Evolutionary conservation across 768 basidiomycete genomes (phyloP), one percentile per base, ranked within the genome.

Genomic region (Tylopilus cervinicoccineus): DNA sequence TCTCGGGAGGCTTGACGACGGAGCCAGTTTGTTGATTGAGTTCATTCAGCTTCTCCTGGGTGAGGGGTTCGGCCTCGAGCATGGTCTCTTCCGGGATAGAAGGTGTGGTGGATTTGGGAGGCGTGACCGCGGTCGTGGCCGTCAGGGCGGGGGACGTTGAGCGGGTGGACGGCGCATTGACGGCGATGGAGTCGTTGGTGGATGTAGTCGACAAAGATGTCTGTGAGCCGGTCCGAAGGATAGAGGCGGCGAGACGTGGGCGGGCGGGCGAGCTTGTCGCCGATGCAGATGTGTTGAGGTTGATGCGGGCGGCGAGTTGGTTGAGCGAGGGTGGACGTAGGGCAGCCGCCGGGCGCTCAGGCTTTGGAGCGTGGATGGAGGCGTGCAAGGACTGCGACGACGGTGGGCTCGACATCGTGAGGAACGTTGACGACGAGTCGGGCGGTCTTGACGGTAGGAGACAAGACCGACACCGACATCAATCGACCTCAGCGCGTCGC

Each of bases 301-400:
- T 79, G 64, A 89, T 86, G 41, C 86, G 81, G 6, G 88, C 88
- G 3, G 86, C 88, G 46, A 91, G 81, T 66, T 89, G 86, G 70
- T 88, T 86, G 13, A 91, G 76, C 7, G 88, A 88, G 1, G 87
- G 87, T 16, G 83, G 72, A 20, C 86, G 79, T 23, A 60, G 32
- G 23, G 57, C 56, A 6, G 68, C 19, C 6, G 55, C 43, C n/a
- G 68, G 47, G 16, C 70, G 64, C 40, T 75, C 73, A 19, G 71
- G 62, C 54, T 71, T 73, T 38, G 71, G 63, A 2, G 59, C 67
- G 42, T 71, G 65, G 50, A 68, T 52, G 14, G 67, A 60, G 11
- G 67, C 51, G 12, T 68, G 59, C 32, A 68, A 17, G 22, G 62
- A 65, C 16, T 61, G 62, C 17, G 60, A 54, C 50, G 51, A 51